Evolutionary conservation across 2,329 filamentous ascomycete genomes (phyloP), one percentile per base, ranked within the genome.

Genomic region (Rutstroemia sp.): DNA sequence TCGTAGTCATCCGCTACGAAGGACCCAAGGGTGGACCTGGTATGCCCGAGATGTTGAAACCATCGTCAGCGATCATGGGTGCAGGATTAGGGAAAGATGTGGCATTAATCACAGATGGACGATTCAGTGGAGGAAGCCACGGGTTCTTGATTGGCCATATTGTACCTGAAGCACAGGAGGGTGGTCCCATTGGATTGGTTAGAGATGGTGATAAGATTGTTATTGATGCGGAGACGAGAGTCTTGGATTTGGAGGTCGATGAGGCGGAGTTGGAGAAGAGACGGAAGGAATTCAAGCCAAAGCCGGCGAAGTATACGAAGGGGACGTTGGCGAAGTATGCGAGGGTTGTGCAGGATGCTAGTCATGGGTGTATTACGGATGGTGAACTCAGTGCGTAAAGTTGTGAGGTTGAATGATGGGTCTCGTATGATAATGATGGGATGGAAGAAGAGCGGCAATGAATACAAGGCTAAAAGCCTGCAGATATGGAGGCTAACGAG

Each of bases 11-110:
- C 71, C 82, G 86, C 46, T 89, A 88, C 70, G 84, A 86, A 65
- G 86, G 86, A 1, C 86, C 86, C 41, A 88, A 87, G 71, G 86
- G 86, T 56, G 85, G 85, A 2, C 86, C 86, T 1, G 86, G 86
- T 57, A 88, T 88, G 86, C 85, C 70, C 25, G 86, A 89, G 73
- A 88, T 88, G 83, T 71, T 89, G 65, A 88, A 88, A 70, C 85
- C 86, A 49, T 82, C 78, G 49, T 83, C 83, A 12, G 85, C 85
- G 30, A 86, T 89, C 69, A 89, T 89, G 85, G 86, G 86, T 18
- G 83, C 83, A 19, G 85, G 85, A 16, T 78, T 88, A 10, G 85
- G 85, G 47, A 75, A 85, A 57, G 85, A 88, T 60, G 81, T 86
- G 21, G 86, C 86, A 3, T 75, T 90, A 39, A 85, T 90, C 71